A percentile compares a stretch with the other conserved stretches of the same genome.
phyloP scores from a whole-genome alignment of 2,329 filamentous ascomycete genomes.

The Apiospora koreana region DNA sequence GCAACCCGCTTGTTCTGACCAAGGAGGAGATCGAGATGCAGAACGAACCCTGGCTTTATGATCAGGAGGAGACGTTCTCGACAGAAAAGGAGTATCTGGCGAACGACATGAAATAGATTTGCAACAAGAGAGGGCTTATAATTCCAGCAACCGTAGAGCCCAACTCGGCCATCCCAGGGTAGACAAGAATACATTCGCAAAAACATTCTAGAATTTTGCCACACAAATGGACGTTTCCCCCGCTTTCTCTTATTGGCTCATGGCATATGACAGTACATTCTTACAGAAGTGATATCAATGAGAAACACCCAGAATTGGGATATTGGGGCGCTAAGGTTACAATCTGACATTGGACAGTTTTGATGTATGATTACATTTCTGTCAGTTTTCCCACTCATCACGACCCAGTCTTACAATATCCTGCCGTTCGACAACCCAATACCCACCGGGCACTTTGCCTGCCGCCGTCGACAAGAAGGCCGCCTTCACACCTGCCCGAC shows the following conservation, averaged over 20 bases:
- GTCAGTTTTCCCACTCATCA: neutral
- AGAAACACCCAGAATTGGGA: neutral
- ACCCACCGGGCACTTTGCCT: slow-evolving; percentile 59
- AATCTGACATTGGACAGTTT: neutral
- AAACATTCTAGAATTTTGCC: neutral
- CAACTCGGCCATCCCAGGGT: neutral
- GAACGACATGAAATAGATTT: slow-evolving; percentile 13
- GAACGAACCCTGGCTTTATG: slow-evolving; percentile 18
- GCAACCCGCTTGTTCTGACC: slow-evolving; percentile 15
- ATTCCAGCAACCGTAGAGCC: neutral
- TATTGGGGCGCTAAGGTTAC: neutral
- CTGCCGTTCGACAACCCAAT: slow-evolving; percentile 58
- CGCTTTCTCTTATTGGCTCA: neutral
- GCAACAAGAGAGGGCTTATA: neutral
- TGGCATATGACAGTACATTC: neutral
- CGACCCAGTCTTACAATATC: slow-evolving; percentile 69
- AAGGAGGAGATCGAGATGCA: slow-evolving; percentile 18
- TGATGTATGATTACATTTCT: neutral
- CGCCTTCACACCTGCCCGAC: slow-evolving; percentile 63
- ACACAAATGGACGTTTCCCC: neutral
- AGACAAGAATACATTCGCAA: neutral
- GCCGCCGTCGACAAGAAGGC: slow-evolving; percentile 47
- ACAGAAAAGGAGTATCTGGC: slow-evolving; percentile 16
- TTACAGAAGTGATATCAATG: neutral
- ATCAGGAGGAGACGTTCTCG: slow-evolving; percentile 16